Conservation (phyloP, 1,139 yeast genomes). For the Blastobotrys illinoisensis region DNA sequence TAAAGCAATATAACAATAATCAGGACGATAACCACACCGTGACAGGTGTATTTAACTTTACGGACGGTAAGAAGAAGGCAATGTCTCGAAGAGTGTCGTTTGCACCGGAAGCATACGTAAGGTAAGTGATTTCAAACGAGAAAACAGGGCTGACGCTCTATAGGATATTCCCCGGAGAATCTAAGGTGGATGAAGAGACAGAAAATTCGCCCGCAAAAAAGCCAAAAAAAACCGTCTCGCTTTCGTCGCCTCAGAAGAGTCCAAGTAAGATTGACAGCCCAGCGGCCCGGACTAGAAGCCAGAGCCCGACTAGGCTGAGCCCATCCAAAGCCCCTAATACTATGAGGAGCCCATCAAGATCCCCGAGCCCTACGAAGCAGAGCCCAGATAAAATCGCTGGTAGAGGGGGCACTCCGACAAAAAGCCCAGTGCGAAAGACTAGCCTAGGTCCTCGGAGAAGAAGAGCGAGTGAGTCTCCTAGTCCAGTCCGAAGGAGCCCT, state of each 20-base stretch:
- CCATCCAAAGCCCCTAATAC: background rate
- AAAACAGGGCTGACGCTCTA: background rate
- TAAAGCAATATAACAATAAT: constrained; percentile 8
- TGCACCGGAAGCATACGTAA: constrained; percentile 13
- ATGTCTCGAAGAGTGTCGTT: constrained; percentile 11
- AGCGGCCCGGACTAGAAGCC: background rate
- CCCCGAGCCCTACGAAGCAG: background rate
- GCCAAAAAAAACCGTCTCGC: background rate
- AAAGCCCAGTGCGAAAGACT: background rate
- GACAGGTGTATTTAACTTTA: constrained; percentile 9
- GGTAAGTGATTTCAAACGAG: constrained; percentile 6
- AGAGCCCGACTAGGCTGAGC: background rate
- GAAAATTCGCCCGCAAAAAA: background rate
- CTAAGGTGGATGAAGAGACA: constrained; percentile 1
- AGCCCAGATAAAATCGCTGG: background rate
- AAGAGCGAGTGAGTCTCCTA: background rate
- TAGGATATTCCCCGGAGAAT: constrained; percentile 4
- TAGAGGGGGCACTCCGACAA: background rate
- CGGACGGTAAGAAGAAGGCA: constrained; percentile 6
- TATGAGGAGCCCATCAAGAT: background rate
- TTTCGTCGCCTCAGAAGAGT: background rate
- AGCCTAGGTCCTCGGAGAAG: background rate
- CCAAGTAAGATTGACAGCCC: background rate
- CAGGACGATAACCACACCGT: constrained; percentile 16
- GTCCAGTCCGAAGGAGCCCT: background rate